phyloP scores from a whole-genome alignment of 495 filamentous ascomycete species.

The Mytilinidion resinicola region DNA sequence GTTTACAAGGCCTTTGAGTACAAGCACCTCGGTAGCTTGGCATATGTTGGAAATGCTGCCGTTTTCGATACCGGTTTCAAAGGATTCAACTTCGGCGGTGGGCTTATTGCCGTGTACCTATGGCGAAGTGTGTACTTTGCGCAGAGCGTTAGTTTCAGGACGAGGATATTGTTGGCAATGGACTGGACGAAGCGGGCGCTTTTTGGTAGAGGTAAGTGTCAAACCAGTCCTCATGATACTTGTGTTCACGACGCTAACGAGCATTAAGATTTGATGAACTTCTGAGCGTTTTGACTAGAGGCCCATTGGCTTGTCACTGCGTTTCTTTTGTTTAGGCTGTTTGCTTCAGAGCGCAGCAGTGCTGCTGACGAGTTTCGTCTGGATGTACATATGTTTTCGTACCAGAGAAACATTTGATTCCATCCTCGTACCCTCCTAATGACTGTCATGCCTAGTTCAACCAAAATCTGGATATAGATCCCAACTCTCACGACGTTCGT shows the following conservation, averaged over 20 bases:
- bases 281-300: slow-evolving; percentile 33
- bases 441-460: too few relatives aligned
- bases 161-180: slow-evolving; percentile 87
- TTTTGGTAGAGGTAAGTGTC: slow-evolving; percentile 79
- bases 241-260: slow-evolving; percentile 11
- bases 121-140: slow-evolving; percentile 98
- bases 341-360: too few relatives aligned
- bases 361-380: too few relatives aligned
- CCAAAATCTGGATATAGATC: too few relatives aligned
- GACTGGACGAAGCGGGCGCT: slow-evolving; percentile 94
- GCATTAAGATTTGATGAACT: slow-evolving; percentile 59
- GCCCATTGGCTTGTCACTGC: too few relatives aligned
- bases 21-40: slow-evolving; percentile 81
- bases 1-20: slow-evolving; percentile 97
- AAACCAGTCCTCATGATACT: slow-evolving; percentile 5
- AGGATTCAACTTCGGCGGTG: slow-evolving; percentile 74
- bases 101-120: slow-evolving; percentile 88
- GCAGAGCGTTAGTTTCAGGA: slow-evolving; percentile 91
- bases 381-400: too few relatives aligned
- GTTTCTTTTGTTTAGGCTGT: too few relatives aligned
- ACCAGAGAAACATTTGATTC: too few relatives aligned
- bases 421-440: too few relatives aligned
- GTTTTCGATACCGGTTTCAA: slow-evolving; percentile 69
- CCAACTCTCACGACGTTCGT: too few relatives aligned
- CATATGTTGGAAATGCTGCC: slow-evolving; percentile 93